Percentiles rank a stretch among this genome's conserved stretches.
phyloP scores from a whole-genome alignment of 257 asterid species.

The Solanum pennellii region DNA sequence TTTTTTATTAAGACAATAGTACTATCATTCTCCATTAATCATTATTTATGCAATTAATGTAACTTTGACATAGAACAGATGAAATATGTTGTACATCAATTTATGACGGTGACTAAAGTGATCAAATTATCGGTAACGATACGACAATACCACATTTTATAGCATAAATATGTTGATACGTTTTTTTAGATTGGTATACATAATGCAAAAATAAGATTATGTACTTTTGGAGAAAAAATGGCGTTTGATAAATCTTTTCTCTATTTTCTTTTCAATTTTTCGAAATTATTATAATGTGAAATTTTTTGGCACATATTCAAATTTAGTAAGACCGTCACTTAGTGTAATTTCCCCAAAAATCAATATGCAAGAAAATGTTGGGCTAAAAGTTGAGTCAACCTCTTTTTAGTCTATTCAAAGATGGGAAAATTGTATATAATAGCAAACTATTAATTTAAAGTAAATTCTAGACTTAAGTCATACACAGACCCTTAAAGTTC shows the following conservation, averaged over 20 bases:
- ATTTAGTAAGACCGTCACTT: fast-evolving
- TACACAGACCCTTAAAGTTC: no score
- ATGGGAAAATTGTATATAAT: no score
- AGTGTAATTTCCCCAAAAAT: neutral
- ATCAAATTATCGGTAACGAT: no score
- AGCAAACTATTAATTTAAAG: no score
- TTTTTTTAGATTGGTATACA: neutral
- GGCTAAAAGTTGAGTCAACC: neutral
- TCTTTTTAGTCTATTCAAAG: neutral
- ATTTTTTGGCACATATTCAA: no score
- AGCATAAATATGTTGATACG: neutral
- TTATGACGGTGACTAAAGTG: neutral
- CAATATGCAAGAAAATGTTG: neutral
- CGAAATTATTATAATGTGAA: no score
- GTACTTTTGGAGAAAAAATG: neutral
- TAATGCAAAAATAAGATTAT: no score
- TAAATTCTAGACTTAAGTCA: no score
- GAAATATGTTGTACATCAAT: neutral
- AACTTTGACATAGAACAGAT: no score
- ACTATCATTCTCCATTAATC: neutral
- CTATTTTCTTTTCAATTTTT: fast-evolving
- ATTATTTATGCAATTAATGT: neutral
- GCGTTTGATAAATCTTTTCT: neutral
- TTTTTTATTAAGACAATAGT: no score
- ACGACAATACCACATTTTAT: no score